Evolutionary conservation across 306 rosid species (phyloP).

Genomic region (Castanea sativa): DNA sequence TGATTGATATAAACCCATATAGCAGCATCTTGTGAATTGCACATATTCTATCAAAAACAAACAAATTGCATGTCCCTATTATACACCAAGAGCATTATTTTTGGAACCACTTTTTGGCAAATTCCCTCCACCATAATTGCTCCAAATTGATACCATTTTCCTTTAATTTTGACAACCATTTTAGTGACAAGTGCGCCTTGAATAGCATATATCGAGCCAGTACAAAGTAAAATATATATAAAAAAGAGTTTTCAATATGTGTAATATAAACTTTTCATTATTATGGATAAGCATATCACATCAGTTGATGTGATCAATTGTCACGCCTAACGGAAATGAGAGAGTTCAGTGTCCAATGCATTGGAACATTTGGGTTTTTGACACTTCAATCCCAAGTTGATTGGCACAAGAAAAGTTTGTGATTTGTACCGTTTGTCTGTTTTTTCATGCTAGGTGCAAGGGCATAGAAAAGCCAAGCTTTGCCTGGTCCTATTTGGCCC

Average conservation of each 20-base stretch:
- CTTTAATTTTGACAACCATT: not conserved
- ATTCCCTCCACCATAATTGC: slow-evolving; percentile 27
- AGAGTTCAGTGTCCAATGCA: not conserved
- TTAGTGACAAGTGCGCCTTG: slow-evolving; percentile 19
- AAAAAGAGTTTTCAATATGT: slow-evolving; percentile 6
- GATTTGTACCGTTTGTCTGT: slow-evolving; percentile 21
- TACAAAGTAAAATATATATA: not conserved
- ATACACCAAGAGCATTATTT: slow-evolving; percentile 20
- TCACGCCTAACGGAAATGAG: slow-evolving; percentile 14
- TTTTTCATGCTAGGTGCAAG: not conserved
- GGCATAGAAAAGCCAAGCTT: not conserved
- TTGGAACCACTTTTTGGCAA: slow-evolving; percentile 14
- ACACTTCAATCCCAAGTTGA: not conserved
- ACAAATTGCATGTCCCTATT: slow-evolving; percentile 12
- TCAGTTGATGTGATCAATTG: slow-evolving; percentile 1
- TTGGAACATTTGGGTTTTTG: not conserved
- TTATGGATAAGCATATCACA: slow-evolving; percentile 19
- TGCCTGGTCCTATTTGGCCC: not conserved
- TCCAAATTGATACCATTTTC: slow-evolving; percentile 12
- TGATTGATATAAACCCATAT: not conserved
- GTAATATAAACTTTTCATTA: slow-evolving; percentile 16
- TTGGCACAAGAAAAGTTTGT: slow-evolving; percentile 15
- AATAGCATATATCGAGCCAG: slow-evolving; percentile 11
- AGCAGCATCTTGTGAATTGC: slow-evolving; percentile 10
- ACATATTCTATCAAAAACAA: slow-evolving; percentile 9